Base-by-base conservation (phyloP, 257 asterid species). In the Penstemon barbatus region DNA sequence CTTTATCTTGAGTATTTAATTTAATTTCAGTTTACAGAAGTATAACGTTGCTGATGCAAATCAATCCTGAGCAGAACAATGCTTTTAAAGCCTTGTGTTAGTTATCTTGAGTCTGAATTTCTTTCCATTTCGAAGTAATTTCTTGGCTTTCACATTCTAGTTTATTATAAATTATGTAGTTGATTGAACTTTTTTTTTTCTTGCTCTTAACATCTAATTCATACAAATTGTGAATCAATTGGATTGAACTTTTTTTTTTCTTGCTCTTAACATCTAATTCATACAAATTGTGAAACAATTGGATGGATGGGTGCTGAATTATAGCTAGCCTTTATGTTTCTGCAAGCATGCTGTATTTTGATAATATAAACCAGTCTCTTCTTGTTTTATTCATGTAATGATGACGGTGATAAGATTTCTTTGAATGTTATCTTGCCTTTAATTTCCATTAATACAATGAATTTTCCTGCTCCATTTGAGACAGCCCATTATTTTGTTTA, bases 261-360 rank as follows among this genome's bases (percentile, higher is more conserved):
- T 7, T 50, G 52, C 8, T 6, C 37, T 50, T 3, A 8, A 50
- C 65, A 65, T 11, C 49, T 61, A n/a, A 41, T 48, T 40, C 45
- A 60, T 62, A 55, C 53, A 36, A 52, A 40, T 48, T 60, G 53
- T 58, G 58, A 45, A 43, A 33, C 49, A 52, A 8, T 49, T 61
- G 53, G 72, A 55, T 67, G 63, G 55, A 44, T 55, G 63, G 63
- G 45, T 67, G 61, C 63, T 6, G 44, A 52, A 42, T 61, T 12
- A 10, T 4, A 39, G 36, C 57, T 4, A 39, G 36, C 57, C 43
- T 41, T 39, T 13, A 53, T 8, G 57, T 53, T 52, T 25, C 33
- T 25, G 33, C 33, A 25, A 25, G 33, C 2, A 2, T 25, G 33
- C 2, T 25, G 2, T 25, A 25, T 25, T 25, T 25, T 25, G 33